These are phyloP conservation scores for Acacia melanoxylon DNA, from an alignment of 306 rosid genomes.

Conservation along the genomic window DNA sequence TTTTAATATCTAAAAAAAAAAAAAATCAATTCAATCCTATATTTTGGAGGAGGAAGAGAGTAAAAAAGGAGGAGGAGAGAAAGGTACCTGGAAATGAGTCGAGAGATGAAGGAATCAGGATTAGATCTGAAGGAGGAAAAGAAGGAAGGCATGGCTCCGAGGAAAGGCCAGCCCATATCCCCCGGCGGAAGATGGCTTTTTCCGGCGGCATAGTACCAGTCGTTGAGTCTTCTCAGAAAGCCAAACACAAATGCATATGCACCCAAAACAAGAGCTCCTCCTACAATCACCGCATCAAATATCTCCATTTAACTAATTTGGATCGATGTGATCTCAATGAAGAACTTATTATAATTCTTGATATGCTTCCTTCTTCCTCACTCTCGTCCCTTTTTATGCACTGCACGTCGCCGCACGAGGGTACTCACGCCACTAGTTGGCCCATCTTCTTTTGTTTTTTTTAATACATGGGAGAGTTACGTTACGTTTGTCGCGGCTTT, in stretches of 20 bases:
- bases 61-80: neutral
- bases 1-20: too few relatives aligned
- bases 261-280: slow-evolving; percentile 26
- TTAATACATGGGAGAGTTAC: too few relatives aligned
- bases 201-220: slow-evolving; percentile 47
- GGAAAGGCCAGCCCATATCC: slow-evolving; percentile 48
- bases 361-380: neutral
- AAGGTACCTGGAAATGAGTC: slow-evolving; percentile 39
- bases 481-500: too few relatives aligned
- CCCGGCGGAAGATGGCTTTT: slow-evolving; percentile 44
- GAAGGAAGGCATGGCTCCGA: slow-evolving; percentile 43
- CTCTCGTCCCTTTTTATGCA: neutral
- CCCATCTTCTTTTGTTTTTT: too few relatives aligned
- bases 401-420: too few relatives aligned
- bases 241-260: slow-evolving; percentile 46
- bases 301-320: slow-evolving; percentile 17
- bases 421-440: too few relatives aligned
- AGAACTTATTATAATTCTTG: too few relatives aligned
- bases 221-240: slow-evolving; percentile 47
- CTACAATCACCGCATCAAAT: slow-evolving; percentile 23
- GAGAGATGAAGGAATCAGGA: slow-evolving; percentile 43
- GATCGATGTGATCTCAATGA: neutral
- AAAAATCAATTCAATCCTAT: neutral
- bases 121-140: slow-evolving; percentile 41
- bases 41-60: neutral